Base-by-base conservation (phyloP, 495 filamentous ascomycete genomes). In the Chaetomium cochliodes region DNA sequence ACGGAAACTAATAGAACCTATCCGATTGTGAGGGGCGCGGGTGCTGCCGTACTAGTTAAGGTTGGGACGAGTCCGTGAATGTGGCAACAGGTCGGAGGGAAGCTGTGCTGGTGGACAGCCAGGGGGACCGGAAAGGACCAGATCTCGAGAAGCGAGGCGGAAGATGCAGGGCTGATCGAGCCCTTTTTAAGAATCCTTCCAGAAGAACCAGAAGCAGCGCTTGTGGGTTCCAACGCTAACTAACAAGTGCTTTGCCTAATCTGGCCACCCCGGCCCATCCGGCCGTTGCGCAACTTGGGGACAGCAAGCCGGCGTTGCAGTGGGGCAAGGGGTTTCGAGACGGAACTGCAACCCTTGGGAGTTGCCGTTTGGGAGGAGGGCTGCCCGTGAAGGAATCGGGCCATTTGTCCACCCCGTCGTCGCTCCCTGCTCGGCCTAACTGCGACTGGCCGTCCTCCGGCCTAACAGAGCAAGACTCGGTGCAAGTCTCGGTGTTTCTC, bases 101-200 rank as follows among this genome's bases (percentile, higher is more conserved):
- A 16, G 41, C 41, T 15, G 41, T 18, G 28, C 28, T 30, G 46
- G 16, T 50, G 46, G 46, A 50, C 46, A 50, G 47, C n/a, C n/a
- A 20, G 46, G 23, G 22, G 46, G 16, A 53, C 50, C 12, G 11
- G 13, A n/a, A 55, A 33, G 51, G 52, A 55, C 54, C 44, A 30
- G 49, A 22, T 39, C 22, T 44, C 55, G 55, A 58, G 37, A 22
- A 58, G 56, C 41, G 41, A 49, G 42, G 42, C 44, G 26, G 18
- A 59, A 60, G 30, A 33, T 42, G 49, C 60, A 55, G 60, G 50
- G 60, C 50, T 63, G 61, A 56, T 49, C 49, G 42, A 41, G 51
- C 28, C 61, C 52, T 54, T 25, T 55, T 62, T 56, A 46, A 63
- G 42, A 63, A 63, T 56, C 15, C 61, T 63, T 63, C 61, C 52